Evolutionary conservation across 2,329 filamentous ascomycete genomes (phyloP).

Genomic region (Keithomyces neogunnii): DNA sequence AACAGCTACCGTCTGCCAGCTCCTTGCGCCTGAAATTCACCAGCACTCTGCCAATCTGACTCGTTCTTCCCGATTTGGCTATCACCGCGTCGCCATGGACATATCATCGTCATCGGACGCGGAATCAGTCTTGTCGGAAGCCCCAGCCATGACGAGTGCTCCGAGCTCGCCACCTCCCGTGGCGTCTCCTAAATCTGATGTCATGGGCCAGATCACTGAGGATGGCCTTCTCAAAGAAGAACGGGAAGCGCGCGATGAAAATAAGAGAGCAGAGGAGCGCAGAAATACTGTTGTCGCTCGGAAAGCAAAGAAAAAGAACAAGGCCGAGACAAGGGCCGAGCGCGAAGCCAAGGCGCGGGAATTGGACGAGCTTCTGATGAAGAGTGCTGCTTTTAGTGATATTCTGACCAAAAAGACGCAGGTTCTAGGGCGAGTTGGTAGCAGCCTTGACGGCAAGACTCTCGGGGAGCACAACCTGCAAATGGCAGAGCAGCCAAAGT

Average conservation of each 20-base stretch:
- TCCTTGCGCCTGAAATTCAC: not conserved
- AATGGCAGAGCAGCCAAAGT: constrained; percentile 77
- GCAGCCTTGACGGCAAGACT: constrained; percentile 49
- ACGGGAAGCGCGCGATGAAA: constrained; percentile 23
- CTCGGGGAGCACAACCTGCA: constrained; percentile 59
- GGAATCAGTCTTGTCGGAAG: constrained; percentile 22
- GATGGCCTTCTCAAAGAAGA: constrained; percentile 28
- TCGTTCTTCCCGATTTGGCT: not conserved
- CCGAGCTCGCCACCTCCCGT: constrained; percentile 29
- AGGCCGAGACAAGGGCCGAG: constrained; percentile 43
- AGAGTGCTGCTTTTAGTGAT: constrained; percentile 53
- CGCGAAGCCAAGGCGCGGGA: constrained; percentile 50
- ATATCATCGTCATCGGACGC: constrained; percentile 20
- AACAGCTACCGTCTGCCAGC: not conserved
- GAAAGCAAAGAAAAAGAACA: constrained; percentile 40
- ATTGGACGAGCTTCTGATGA: constrained; percentile 48
- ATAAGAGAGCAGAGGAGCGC: constrained; percentile 42
- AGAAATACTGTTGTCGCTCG: constrained; percentile 24
- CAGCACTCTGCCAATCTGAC: not conserved
- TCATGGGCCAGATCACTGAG: constrained; percentile 11
- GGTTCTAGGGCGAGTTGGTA: constrained; percentile 53
- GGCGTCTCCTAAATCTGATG: constrained; percentile 11
- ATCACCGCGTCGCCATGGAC: constrained; percentile 16
- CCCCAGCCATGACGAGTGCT: constrained; percentile 23
- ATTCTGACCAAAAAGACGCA: constrained; percentile 57